Base-by-base conservation (phyloP, 176 grass and related monocot genomes). In the Calamus simplicifolius region DNA sequence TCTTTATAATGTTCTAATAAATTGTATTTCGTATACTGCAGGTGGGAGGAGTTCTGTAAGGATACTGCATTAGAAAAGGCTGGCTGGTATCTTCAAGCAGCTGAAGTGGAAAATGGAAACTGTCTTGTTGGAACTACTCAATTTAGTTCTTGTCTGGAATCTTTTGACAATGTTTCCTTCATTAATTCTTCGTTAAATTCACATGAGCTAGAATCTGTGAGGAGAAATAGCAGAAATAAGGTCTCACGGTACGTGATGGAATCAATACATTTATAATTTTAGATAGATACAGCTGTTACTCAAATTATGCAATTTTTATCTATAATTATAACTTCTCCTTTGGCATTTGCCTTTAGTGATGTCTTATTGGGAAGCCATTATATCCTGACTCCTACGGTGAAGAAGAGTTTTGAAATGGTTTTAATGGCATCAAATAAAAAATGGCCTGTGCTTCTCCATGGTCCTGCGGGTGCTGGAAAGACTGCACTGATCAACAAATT, bases 31-130 rank as follows among this genome's bases (percentile, higher is more conserved):
- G 35, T 43, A 43, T 43, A 43, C 53, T 82, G 56, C 71, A 96
- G 91, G 64, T 90, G 83, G 83, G 85, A 87, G 75, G 67, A 96
- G 28, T 87, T 82, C 57, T 96, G 86, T 72, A 72, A 55, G 55
- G 91, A 85, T 16, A 90, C 91, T 71, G 87, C 86, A 49, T 61
- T 90, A 61, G 91, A 96, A 82, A 96, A 90, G 77, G 83, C 80
- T 66, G 89, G 86, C 63, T 73, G 77, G 29, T 96, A 87, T 77
- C 53, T 96, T 52, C 68, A 80, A 65, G 16, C 21, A 56, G 56
- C 52, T 4, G 77, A 90, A 67, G 61, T 51, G 49, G 51, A 35
- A 6, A 52, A 70, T 50, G 69, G 16, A 18, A 73, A 61, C 52
- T 76, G 5, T 29, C 26, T 31, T 76, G 53, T 19, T 31, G 69